Conservation (phyloP, 2,329 filamentous ascomycete genomes). For the Colletotrichum godetiae region DNA sequence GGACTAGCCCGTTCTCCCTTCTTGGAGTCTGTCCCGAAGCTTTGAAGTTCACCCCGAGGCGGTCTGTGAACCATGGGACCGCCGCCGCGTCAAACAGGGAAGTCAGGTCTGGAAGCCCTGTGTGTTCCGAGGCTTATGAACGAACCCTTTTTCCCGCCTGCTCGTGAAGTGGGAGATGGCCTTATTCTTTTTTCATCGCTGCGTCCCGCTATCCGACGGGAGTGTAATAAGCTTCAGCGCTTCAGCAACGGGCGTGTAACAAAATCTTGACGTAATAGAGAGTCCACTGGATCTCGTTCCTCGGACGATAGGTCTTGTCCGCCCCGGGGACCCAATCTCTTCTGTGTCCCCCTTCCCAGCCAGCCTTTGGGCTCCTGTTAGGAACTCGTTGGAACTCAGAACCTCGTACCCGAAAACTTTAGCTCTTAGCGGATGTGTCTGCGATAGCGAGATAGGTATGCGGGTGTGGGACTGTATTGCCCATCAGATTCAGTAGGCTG, state of each 20-base stretch:
- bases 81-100: not conserved
- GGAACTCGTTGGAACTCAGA: not conserved
- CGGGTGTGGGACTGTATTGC: not conserved
- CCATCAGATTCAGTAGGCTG: too few relatives aligned
- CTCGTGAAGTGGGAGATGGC: not conserved
- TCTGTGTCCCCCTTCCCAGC: not conserved
- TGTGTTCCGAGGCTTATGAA: not conserved
- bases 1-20: not conserved
- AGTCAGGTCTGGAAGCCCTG: not conserved
- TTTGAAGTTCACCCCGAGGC: not conserved
- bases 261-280: not conserved
- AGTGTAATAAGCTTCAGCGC: not conserved
- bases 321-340: not conserved
- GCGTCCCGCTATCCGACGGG: not conserved
- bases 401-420: not conserved
- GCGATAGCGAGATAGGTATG: conserved; percentile 2
- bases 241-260: not conserved
- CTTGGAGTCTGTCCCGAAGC: not conserved
- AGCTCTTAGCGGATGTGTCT: not conserved
- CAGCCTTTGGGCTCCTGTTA: too few relatives aligned
- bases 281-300: not conserved
- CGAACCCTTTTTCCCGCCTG: not conserved
- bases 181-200: not conserved
- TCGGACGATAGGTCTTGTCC: not conserved
- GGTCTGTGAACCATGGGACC: not conserved